A percentile compares a stretch with the other conserved stretches of the same genome.
Conservation (phyloP, 2,329 filamentous ascomycete genomes). For the Simplicillium sp. region DNA sequence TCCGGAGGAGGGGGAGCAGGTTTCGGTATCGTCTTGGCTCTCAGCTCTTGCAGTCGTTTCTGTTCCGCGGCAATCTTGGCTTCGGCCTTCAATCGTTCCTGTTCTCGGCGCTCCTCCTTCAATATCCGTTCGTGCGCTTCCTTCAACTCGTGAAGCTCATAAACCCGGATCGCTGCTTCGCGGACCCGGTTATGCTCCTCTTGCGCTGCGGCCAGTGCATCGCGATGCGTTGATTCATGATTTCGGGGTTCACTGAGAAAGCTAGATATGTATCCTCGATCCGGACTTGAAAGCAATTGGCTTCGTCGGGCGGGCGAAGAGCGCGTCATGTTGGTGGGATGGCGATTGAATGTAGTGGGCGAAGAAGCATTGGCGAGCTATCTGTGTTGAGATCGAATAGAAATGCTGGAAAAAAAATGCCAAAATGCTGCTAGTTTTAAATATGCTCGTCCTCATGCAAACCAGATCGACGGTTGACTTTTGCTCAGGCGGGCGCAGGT, state of each 20-base stretch:
- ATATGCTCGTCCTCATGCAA: too few relatives aligned
- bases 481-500: neutral
- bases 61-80: constrained; percentile 36
- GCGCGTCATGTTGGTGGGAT: constrained; percentile 26
- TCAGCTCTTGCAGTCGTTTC: constrained; percentile 35
- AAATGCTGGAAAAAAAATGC: too few relatives aligned
- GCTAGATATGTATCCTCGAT: constrained; percentile 40
- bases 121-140: constrained; percentile 33
- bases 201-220: constrained; percentile 56
- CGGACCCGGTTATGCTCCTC: constrained; percentile 58
- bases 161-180: constrained; percentile 36
- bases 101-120: constrained; percentile 34
- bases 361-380: too few relatives aligned
- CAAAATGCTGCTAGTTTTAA: too few relatives aligned
- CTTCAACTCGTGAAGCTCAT: constrained; percentile 35
- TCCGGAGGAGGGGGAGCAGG: constrained; percentile 21
- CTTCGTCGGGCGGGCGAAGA: constrained; percentile 30
- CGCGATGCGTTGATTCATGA: constrained; percentile 51
- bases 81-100: constrained; percentile 34
- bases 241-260: constrained; percentile 56
- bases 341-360: neutral
- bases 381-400: too few relatives aligned
- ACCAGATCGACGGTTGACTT: too few relatives aligned
- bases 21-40: constrained; percentile 32
- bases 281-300: constrained; percentile 30